These are phyloP conservation scores for Irineochytrium annulatum DNA, from an alignment of 192 early-diverging fungal species.

Conservation along the genomic window DNA sequence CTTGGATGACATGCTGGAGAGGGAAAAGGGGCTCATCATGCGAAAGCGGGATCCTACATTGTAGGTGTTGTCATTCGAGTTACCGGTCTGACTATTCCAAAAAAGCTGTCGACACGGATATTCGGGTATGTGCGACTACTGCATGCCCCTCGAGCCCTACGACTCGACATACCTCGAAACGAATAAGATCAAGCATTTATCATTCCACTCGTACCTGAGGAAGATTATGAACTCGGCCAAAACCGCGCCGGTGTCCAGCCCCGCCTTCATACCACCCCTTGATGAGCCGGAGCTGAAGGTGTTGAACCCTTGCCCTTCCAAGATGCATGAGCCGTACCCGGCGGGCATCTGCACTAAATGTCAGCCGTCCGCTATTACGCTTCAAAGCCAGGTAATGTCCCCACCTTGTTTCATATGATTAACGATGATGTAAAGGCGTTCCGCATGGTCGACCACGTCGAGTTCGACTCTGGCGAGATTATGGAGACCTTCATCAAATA, in stretches of 20 bases:
- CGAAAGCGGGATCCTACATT: conserved; percentile 73
- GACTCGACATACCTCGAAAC: conserved; percentile 81
- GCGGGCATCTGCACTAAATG: conserved; percentile 96
- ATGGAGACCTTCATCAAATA: conserved; percentile 83
- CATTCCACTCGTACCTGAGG: conserved; percentile 87
- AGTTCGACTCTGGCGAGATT: conserved; percentile 76
- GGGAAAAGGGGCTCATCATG: conserved; percentile 77
- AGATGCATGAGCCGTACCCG: conserved; percentile 85
- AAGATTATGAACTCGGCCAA: conserved; percentile 66
- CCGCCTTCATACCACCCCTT: conserved; percentile 67
- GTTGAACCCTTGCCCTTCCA: conserved; percentile 66
- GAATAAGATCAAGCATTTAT: conserved; percentile 96
- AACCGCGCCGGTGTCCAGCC: conserved; percentile 34
- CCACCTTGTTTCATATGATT: neutral
- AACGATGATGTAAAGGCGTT: conserved; percentile 53
- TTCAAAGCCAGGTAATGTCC: conserved; percentile 65
- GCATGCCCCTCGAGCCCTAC: conserved; percentile 88
- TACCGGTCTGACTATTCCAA: neutral
- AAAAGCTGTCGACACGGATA: conserved; percentile 72
- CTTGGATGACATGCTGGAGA: conserved; percentile 78
- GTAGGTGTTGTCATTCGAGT: conserved; percentile 41
- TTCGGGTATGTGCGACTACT: conserved; percentile 91
- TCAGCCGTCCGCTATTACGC: conserved; percentile 87
- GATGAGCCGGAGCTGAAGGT: conserved; percentile 82
- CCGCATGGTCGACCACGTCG: conserved; percentile 95